Percentiles rank a stretch among this genome's conserved stretches.
phyloP scores from a whole-genome alignment of 2,329 filamentous ascomycete species.

The Neurospora sp. region DNA sequence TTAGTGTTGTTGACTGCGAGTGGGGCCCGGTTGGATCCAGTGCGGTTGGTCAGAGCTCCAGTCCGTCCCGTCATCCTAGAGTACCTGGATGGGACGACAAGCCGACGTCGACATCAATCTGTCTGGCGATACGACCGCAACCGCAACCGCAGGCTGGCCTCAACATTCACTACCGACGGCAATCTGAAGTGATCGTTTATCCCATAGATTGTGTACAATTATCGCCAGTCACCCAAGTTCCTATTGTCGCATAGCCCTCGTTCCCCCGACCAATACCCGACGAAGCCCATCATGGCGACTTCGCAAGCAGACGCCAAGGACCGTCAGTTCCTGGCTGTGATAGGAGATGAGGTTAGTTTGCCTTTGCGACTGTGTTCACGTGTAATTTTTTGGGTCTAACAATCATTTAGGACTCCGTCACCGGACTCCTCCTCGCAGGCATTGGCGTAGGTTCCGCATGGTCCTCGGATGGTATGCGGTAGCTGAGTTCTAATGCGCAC shows the following conservation, averaged over 20 bases:
- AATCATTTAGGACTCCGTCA: constrained; percentile 75
- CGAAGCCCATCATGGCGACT: constrained; percentile 29
- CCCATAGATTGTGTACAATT: neutral
- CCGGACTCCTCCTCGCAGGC: constrained; percentile 86
- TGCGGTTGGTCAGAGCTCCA: neutral
- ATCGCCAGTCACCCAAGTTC: neutral
- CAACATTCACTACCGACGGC: neutral
- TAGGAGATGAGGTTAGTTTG: constrained; percentile 76
- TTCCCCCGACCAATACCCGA: neutral
- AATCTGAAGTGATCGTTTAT: neutral
- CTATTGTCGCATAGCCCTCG: neutral
- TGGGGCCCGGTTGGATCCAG: neutral
- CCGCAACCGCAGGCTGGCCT: neutral
- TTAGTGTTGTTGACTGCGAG: neutral
- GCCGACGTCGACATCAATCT: neutral
- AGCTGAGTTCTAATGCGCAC: constrained; percentile 2
- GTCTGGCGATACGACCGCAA: neutral
- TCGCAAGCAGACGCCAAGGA: constrained; percentile 61
- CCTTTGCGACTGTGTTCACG: constrained; percentile 3
- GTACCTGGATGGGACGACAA: neutral
- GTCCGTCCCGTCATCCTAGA: neutral
- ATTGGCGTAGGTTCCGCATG: constrained; percentile 59
- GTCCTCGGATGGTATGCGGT: neutral
- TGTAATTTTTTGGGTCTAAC: constrained; percentile 7
- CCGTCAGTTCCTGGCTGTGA: constrained; percentile 92